These are phyloP conservation scores for Acer saccharum DNA, from an alignment of 345 rosid species.

Conservation along the genomic window DNA sequence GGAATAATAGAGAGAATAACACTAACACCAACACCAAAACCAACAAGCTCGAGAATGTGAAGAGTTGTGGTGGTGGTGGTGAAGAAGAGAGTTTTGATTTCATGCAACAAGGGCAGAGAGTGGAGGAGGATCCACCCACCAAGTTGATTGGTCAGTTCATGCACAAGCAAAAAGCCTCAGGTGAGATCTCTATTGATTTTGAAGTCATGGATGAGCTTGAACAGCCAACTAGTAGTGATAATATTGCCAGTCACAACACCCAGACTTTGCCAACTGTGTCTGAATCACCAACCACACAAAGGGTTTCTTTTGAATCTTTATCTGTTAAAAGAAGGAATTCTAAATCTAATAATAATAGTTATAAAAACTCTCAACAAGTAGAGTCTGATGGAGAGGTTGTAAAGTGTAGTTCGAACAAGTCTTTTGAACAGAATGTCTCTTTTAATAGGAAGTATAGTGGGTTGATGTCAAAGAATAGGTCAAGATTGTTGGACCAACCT, in stretches of 20 bases:
- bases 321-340: conserved; percentile 10
- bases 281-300: conserved; percentile 37
- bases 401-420: conserved; percentile 56
- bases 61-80: conserved; percentile 15
- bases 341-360: background rate
- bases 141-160: conserved; percentile 70
- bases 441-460: conserved; percentile 31
- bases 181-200: conserved; percentile 70
- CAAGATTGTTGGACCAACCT: conserved; percentile 74
- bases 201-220: conserved; percentile 79
- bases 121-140: conserved; percentile 66
- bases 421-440: conserved; percentile 40
- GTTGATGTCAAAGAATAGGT: conserved; percentile 52
- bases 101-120: conserved; percentile 19
- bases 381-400: conserved; percentile 44
- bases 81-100: conserved; percentile 38
- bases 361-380: conserved; percentile 35
- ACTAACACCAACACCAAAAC: conserved; percentile 25
- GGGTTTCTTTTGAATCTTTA: conserved; percentile 35
- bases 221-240: background rate
- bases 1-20: conserved; percentile 27
- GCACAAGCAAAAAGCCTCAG: conserved; percentile 70
- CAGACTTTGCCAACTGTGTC: conserved; percentile 35
- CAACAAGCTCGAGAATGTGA: conserved; percentile 14
- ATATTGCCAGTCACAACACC: background rate